phyloP scores from a whole-genome alignment of 495 filamentous ascomycete genomes.

The Podospora bellae-mahoneyi region DNA sequence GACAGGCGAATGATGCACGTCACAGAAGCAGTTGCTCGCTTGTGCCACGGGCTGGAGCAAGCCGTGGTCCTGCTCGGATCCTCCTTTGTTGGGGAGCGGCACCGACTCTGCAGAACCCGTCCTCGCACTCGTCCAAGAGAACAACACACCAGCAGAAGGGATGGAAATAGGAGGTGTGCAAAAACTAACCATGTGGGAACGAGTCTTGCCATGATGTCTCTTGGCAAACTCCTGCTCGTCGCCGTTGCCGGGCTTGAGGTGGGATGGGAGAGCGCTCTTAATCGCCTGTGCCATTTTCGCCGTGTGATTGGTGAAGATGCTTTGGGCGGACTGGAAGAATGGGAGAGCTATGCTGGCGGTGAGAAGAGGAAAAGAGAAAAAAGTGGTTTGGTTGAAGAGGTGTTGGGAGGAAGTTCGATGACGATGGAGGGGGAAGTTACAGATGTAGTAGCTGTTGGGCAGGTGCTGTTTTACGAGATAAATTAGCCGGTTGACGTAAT shows the following conservation, averaged over 20 bases:
- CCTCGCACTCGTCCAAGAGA: not conserved
- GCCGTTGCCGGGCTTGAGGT: constrained; percentile 63
- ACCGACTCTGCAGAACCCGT: not conserved
- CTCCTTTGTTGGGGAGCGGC: constrained; percentile 1
- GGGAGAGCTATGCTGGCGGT: not conserved
- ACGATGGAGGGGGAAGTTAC: constrained; percentile 12
- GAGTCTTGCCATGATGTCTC: constrained; percentile 91
- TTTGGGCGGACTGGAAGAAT: constrained; percentile 6
- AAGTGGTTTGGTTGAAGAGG: constrained; percentile 11
- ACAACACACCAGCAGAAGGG: constrained; percentile 6
- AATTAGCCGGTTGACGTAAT: constrained; percentile 41
- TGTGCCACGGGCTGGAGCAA: not conserved
- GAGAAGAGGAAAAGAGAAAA: not conserved
- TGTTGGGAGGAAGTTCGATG: constrained; percentile 1
- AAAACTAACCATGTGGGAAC: constrained; percentile 88
- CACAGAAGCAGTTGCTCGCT: constrained; percentile 10
- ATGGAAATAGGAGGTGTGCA: constrained; percentile 10
- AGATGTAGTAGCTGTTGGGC: constrained; percentile 13
- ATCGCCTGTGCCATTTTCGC: constrained; percentile 64
- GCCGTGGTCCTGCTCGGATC: not conserved
- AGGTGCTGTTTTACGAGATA: constrained; percentile 19
- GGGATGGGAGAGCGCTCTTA: constrained; percentile 69
- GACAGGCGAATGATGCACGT: constrained; percentile 12
- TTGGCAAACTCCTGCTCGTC: constrained; percentile 54
- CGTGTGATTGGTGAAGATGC: constrained; percentile 12